These are phyloP conservation scores for Monosporozyma aerobia DNA, from an alignment of 805 yeast species.

Conservation along the genomic window DNA sequence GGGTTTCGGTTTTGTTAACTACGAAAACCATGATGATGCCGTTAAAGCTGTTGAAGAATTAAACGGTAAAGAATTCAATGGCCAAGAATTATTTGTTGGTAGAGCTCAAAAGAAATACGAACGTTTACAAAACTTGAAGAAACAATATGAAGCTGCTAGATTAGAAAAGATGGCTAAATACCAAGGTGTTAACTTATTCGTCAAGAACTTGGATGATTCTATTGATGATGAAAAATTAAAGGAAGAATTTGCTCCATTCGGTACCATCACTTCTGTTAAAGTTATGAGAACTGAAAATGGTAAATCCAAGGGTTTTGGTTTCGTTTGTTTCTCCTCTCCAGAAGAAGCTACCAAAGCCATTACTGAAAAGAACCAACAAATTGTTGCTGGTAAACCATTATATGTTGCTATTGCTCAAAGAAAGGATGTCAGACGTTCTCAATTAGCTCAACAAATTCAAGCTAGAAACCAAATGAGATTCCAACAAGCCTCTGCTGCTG, in stretches of 20 bases:
- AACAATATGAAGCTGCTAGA: slow-evolving; percentile 86
- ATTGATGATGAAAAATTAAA: slow-evolving; percentile 84
- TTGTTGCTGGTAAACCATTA: slow-evolving; percentile 90
- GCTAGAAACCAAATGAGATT: slow-evolving; percentile 97
- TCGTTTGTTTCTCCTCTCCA: slow-evolving; percentile 94
- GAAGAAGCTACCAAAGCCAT: slow-evolving; percentile 99
- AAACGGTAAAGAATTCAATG: slow-evolving; percentile 77
- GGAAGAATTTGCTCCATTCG: slow-evolving; percentile 89
- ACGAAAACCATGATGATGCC: slow-evolving; percentile 78
- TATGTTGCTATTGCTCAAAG: slow-evolving; percentile 98
- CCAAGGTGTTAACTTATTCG: slow-evolving; percentile 95
- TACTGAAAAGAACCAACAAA: slow-evolving; percentile 95
- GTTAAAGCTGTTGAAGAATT: slow-evolving; percentile 84
- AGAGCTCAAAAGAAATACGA: slow-evolving; percentile 99
- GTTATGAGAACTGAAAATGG: slow-evolving; percentile 93
- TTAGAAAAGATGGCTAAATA: slow-evolving; percentile 85
- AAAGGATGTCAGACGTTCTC: slow-evolving; percentile 94
- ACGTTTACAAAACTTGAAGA: slow-evolving; percentile 91
- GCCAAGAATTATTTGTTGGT: slow-evolving; percentile 86
- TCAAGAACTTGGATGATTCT: slow-evolving; percentile 92
- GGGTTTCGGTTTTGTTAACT: slow-evolving; percentile 96
- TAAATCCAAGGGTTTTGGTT: slow-evolving; percentile 96
- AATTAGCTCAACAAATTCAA: slow-evolving; percentile 94
- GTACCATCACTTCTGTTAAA: slow-evolving; percentile 90
- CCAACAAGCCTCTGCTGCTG: slow-evolving; percentile 77